phyloP scores from a whole-genome alignment of 1,284 basidiomycete species.

The Puccinia novopanici region DNA sequence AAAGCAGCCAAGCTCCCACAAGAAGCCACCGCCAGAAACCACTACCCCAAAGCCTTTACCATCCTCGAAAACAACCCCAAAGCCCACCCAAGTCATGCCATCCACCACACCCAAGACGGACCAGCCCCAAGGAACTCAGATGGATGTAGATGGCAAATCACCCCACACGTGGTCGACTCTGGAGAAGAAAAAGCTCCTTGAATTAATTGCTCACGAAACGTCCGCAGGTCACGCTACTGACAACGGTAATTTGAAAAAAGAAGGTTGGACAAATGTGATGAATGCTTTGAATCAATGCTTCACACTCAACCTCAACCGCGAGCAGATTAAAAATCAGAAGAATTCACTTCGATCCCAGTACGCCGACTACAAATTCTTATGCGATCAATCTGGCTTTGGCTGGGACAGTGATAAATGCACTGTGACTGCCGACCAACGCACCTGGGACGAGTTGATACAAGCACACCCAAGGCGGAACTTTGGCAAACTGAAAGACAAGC shows the following conservation, averaged over 20 bases:
- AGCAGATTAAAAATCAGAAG: slow-evolving; percentile 9
- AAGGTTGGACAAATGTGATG: no score
- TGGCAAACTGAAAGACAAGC: no score
- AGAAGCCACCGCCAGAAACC: no score
- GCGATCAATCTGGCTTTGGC: neutral
- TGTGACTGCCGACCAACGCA: neutral
- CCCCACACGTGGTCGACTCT: neutral
- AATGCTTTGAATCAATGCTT: neutral
- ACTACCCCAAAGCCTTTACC: no score
- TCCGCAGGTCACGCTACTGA: neutral
- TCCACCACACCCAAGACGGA: no score
- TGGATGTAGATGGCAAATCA: no score
- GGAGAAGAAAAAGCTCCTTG: neutral
- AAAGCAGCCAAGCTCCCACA: no score
- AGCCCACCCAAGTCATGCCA: no score
- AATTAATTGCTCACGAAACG: neutral
- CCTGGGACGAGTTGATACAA: neutral
- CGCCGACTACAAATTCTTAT: neutral
- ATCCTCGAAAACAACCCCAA: no score
- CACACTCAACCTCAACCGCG: neutral
- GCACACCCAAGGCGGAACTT: neutral
- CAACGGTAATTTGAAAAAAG: no score
- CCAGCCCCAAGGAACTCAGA: no score
- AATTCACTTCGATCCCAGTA: neutral
- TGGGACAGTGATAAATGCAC: neutral